A percentile compares a stretch with the other conserved stretches of the same genome.
Evolutionary conservation across 441 rosid species (phyloP).

Genomic region (Eutrema salsugineum): DNA sequence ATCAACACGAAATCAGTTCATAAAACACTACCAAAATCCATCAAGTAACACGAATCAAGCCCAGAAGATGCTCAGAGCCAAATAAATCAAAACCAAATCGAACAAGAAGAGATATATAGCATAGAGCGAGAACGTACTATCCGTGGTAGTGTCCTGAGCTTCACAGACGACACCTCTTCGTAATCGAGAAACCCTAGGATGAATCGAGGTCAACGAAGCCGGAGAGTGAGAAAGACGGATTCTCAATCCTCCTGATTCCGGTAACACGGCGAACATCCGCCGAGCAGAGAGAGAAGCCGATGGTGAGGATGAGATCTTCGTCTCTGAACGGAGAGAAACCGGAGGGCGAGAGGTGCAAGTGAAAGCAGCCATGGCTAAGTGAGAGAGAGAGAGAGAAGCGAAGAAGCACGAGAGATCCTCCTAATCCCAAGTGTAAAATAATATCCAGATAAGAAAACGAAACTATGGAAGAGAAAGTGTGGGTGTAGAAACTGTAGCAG

Average conservation of each 20-base stretch:
- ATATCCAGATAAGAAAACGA: conserved; percentile 26
- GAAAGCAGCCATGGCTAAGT: conserved; percentile 35
- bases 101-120: background rate
- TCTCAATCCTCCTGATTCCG: conserved; percentile 48
- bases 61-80: background rate
- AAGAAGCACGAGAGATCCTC: conserved; percentile 17
- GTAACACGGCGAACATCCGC: conserved; percentile 25
- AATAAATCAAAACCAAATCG: background rate
- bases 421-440: conserved; percentile 20
- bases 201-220: conserved; percentile 27
- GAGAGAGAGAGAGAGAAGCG: background rate
- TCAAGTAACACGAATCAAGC: background rate
- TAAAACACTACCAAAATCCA: background rate
- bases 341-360: conserved; percentile 35
- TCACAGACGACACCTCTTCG: conserved; percentile 46
- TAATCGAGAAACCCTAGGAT: conserved; percentile 34
- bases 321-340: conserved; percentile 31
- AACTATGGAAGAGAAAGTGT: conserved; percentile 18
- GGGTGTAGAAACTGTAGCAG: background rate
- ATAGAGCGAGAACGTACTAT: conserved; percentile 27
- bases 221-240: conserved; percentile 34
- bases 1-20: background rate
- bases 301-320: conserved; percentile 1
- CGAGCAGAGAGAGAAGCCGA: conserved; percentile 23
- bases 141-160: conserved; percentile 53